phyloP scores from a whole-genome alignment of 495 filamentous ascomycete species.

The Daldinia caldariorum region DNA sequence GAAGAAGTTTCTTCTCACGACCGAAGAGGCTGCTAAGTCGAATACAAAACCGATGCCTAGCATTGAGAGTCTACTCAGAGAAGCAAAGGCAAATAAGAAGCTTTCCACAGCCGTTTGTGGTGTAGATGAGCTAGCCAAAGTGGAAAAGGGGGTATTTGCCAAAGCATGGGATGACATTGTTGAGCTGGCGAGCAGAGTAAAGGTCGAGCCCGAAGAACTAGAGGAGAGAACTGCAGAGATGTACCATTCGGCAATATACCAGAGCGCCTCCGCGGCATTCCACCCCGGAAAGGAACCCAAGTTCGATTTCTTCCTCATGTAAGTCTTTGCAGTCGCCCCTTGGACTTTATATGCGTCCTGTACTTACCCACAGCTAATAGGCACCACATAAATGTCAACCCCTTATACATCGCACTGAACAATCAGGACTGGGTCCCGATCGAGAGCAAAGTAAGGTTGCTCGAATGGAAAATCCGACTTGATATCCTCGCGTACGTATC shows the following conservation, averaged over 20 bases:
- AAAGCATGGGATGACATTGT: constrained; percentile 72
- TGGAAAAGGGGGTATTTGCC: constrained; percentile 71
- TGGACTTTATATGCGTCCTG: not conserved
- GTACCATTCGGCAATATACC: constrained; percentile 73
- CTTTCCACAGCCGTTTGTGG: constrained; percentile 60
- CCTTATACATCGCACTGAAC: constrained; percentile 55
- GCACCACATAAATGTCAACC: constrained; percentile 56
- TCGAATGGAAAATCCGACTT: constrained; percentile 79
- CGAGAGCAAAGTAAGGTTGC: constrained; percentile 66
- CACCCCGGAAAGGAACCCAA: constrained; percentile 70
- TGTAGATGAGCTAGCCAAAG: constrained; percentile 66
- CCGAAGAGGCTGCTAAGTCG: constrained; percentile 61
- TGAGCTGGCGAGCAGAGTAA: constrained; percentile 66
- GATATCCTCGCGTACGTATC: constrained; percentile 75
- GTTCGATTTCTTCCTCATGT: constrained; percentile 86
- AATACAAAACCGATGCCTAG: constrained; percentile 52
- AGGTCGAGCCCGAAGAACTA: constrained; percentile 67
- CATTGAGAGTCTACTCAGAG: constrained; percentile 67
- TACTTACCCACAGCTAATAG: constrained; percentile 41
- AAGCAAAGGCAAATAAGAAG: constrained; percentile 64
- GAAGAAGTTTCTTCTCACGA: constrained; percentile 57
- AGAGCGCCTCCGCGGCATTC: constrained; percentile 67
- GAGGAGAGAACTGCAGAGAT: constrained; percentile 79
- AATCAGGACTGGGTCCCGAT: constrained; percentile 52
- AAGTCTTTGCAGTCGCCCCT: constrained; percentile 29